Base-by-base conservation (phyloP, 225 moss, liverwort and hornwort genomes). In the Polytrichum formosum region DNA sequence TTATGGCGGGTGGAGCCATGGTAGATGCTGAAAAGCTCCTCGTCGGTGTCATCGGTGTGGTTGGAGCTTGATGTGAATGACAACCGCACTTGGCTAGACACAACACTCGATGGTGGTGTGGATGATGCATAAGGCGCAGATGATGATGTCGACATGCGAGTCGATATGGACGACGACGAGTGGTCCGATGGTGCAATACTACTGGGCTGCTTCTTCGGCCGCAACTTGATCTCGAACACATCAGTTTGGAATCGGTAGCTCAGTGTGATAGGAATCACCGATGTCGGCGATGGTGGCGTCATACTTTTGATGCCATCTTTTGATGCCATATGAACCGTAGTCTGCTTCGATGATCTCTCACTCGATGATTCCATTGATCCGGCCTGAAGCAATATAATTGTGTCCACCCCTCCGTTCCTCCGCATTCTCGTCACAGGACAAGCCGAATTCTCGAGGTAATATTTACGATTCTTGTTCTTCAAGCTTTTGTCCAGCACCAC, bases 11-110 rank as follows among this genome's bases (percentile, higher is more conserved):
- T 60, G 27, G 80, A 87, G 25, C 78, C 80, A 67, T 83, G 87
- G 71, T n/a, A 78, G 73, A 87, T 87, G 66, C 87, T 87, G 71
- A 87, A 87, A 26, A 87, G 81, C 66, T 87, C 87, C 13, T 70
- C 70, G 22, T 62, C 70, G 27, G 37, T 61, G 18, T 70, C 35
- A 22, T 70, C 23, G 6, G 61, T 21, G n/a, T 20, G 21, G 21
- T 20, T 21, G 60, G 22, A n/a, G 23, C 31, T 60, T 6, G 58
- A 58, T 23, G 61, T 70, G 35, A 35, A 61, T n/a, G 70, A 70
- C 17, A 33, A 53, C 16, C 22, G 59, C 22, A 60, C 22, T 33
- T 70, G 70, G 33, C 23, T 61, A 18, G 30, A 10, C 22, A 53
- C 53, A 35, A 29, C 21, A 18, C 31, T 61, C 21, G 33, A 53